Conservation (phyloP, 164 flowering plant genomes). For the Magnolia officinalis region DNA sequence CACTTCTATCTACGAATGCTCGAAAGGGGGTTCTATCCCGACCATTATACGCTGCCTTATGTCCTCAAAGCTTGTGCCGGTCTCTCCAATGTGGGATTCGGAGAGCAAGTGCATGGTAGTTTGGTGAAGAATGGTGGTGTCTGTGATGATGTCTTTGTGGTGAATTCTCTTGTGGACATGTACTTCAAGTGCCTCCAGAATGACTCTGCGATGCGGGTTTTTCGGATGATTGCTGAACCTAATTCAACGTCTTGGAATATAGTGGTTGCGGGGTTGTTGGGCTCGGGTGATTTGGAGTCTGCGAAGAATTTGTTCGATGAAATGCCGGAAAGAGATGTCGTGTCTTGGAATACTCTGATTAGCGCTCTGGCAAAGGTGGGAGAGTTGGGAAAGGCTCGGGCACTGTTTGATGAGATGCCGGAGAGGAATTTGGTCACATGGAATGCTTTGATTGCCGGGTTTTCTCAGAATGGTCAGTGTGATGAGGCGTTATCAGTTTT, state of each 20-base stretch:
- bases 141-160: slow-evolving; percentile 9
- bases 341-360: slow-evolving; percentile 26
- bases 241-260: slow-evolving; percentile 23
- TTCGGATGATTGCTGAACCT: slow-evolving; percentile 12
- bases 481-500: slow-evolving; percentile 18
- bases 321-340: slow-evolving; percentile 20
- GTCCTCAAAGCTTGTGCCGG: slow-evolving; percentile 20
- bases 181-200: slow-evolving; percentile 14
- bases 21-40: slow-evolving; percentile 3
- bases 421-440: slow-evolving; percentile 21
- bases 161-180: slow-evolving; percentile 18
- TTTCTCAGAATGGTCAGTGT: slow-evolving; percentile 16
- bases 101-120: slow-evolving; percentile 15
- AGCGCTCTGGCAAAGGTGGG: slow-evolving; percentile 23
- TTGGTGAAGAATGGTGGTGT: slow-evolving; percentile 4
- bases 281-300: slow-evolving; percentile 11
- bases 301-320: slow-evolving; percentile 16
- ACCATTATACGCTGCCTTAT: slow-evolving; percentile 16
- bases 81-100: slow-evolving; percentile 3
- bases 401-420: slow-evolving; percentile 19
- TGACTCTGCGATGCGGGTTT: slow-evolving; percentile 15
- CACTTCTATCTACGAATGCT: slow-evolving; percentile 10
- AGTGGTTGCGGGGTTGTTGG: slow-evolving; percentile 13
- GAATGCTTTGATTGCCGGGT: slow-evolving; percentile 21
- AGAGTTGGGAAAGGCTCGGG: slow-evolving; percentile 13